These are phyloP conservation scores for Tulasnella sp. DNA, from an alignment of 768 basidiomycete genomes.

Conservation along the genomic window DNA sequence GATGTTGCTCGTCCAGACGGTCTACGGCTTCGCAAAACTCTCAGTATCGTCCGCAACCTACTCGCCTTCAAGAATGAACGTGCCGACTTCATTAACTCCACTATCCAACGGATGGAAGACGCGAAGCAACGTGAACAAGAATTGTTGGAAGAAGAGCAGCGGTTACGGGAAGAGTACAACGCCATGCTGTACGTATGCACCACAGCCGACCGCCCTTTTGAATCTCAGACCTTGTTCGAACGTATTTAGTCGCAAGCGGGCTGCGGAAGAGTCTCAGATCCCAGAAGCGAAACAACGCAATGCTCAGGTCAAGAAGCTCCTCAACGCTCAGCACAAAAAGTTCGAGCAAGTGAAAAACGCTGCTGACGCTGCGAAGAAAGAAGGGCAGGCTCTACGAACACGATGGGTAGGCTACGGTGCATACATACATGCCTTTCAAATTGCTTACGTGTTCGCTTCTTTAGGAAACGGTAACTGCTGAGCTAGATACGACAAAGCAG, in stretches of 20 bases:
- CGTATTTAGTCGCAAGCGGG: slow-evolving; percentile 11
- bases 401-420: slow-evolving; percentile 51
- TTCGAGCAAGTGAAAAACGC: slow-evolving; percentile 54
- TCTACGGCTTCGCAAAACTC: slow-evolving; percentile 65
- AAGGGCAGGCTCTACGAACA: slow-evolving; percentile 60
- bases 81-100: slow-evolving; percentile 48
- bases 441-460: neutral
- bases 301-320: slow-evolving; percentile 46
- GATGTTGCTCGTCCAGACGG: slow-evolving; percentile 72
- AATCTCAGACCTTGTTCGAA: neutral
- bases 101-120: slow-evolving; percentile 34
- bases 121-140: slow-evolving; percentile 26
- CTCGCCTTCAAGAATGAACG: slow-evolving; percentile 83
- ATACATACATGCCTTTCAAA: neutral
- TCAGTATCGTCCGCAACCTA: slow-evolving; percentile 91
- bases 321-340: slow-evolving; percentile 17
- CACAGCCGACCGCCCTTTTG: slow-evolving; percentile 36
- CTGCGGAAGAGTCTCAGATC: slow-evolving; percentile 25
- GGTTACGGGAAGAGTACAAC: slow-evolving; percentile 50
- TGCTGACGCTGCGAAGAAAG: slow-evolving; percentile 66
- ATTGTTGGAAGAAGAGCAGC: slow-evolving; percentile 37
- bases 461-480: neutral
- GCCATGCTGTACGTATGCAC: slow-evolving; percentile 47
- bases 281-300: slow-evolving; percentile 52
- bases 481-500: slow-evolving; percentile 49